These are phyloP conservation scores for Bryoerythrophyllum caledonicum DNA, from an alignment of 225 moss, liverwort and hornwort genomes.

Conservation along the genomic window DNA sequence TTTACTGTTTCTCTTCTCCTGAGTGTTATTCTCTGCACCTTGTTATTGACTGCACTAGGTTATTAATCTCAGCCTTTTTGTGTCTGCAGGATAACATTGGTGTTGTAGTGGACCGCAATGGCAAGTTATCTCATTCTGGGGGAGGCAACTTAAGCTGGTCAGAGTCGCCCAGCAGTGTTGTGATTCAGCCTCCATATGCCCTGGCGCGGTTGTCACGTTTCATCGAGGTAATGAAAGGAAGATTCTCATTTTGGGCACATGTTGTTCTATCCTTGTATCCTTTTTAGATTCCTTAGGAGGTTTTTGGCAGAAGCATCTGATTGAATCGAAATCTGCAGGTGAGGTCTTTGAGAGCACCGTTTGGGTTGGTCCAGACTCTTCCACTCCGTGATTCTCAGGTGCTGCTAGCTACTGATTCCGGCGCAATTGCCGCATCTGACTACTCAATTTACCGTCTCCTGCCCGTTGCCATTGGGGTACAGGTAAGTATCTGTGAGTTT, in stretches of 20 bases:
- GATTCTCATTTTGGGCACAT: not conserved
- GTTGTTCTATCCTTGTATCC: not conserved
- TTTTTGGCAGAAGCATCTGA: conserved; percentile 21
- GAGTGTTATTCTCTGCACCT: not conserved
- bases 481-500: conserved; percentile 39
- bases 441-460: conserved; percentile 74
- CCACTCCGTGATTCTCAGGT: conserved; percentile 77
- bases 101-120: conserved; percentile 84
- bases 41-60: not conserved
- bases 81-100: conserved; percentile 92
- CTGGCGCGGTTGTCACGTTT: conserved; percentile 88
- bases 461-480: conserved; percentile 86
- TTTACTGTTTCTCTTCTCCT: not conserved
- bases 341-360: conserved; percentile 81
- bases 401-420: conserved; percentile 72
- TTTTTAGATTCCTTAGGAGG: conserved; percentile 2
- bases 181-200: conserved; percentile 84
- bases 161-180: conserved; percentile 79
- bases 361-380: conserved; percentile 92
- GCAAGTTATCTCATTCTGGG: conserved; percentile 75
- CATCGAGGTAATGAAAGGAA: conserved; percentile 54
- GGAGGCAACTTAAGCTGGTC: conserved; percentile 95
- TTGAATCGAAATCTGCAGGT: conserved; percentile 50
- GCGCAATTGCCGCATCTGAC: conserved; percentile 82
- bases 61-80: conserved; percentile 4